Evolutionary conservation across 2,329 filamentous ascomycete genomes (phyloP).

Genomic region (Sporothrix curviconia): DNA sequence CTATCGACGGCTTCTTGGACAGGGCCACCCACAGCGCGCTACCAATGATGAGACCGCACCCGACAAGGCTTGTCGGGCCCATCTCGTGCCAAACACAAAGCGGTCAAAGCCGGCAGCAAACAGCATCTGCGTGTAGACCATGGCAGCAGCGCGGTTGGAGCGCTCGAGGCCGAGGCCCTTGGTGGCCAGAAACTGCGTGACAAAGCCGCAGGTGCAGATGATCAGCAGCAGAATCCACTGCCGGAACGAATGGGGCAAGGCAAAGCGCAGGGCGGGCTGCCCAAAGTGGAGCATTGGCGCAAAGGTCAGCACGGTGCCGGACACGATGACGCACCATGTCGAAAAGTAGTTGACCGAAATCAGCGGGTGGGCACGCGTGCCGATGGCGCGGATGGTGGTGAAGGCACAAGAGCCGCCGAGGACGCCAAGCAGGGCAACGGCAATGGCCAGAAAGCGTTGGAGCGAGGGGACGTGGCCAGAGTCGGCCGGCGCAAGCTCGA

Average conservation of each 20-base stretch:
- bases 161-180: conserved; percentile 65
- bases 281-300: conserved; percentile 38
- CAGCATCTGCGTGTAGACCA: conserved; percentile 54
- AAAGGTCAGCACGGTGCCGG: conserved; percentile 51
- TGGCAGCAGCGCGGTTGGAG: conserved; percentile 49
- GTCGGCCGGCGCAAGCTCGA: background rate
- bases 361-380: conserved; percentile 71
- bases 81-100: conserved; percentile 48
- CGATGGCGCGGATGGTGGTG: conserved; percentile 72
- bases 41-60: conserved; percentile 47
- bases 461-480: conserved; percentile 7
- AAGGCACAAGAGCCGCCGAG: conserved; percentile 68
- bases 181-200: conserved; percentile 82
- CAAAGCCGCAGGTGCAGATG: conserved; percentile 67
- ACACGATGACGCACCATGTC: conserved; percentile 62
- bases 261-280: conserved; percentile 41
- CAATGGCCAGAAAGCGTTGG: conserved; percentile 20
- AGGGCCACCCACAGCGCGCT: conserved; percentile 47
- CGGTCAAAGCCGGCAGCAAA: conserved; percentile 48
- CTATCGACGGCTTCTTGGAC: conserved; percentile 30
- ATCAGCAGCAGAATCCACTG: conserved; percentile 64
- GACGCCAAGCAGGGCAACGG: conserved; percentile 63
- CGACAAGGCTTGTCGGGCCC: conserved; percentile 42
- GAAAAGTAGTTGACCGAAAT: conserved; percentile 83
- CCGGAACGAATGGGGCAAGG: conserved; percentile 32